A percentile compares a stretch with the other conserved stretches of the same genome.
These are phyloP conservation scores for Arabidopsis suecica DNA, from an alignment of 345 rosid genomes.

Conservation along the genomic window DNA sequence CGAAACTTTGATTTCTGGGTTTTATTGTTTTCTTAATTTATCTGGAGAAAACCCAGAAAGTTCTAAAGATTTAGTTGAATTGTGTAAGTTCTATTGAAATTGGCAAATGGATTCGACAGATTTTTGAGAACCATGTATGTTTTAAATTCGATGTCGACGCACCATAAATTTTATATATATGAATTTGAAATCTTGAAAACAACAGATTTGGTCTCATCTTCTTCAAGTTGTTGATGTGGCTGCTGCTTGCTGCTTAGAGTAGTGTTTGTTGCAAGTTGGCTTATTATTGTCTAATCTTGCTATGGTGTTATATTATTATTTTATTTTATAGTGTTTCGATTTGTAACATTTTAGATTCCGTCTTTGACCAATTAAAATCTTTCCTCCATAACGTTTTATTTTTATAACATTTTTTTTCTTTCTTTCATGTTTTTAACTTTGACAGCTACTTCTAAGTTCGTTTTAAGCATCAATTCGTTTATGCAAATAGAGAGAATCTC, in stretches of 20 bases:
- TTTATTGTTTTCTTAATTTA: not conserved
- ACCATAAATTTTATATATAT: not conserved
- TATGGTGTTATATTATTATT: not conserved
- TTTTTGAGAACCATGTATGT: slow-evolving; percentile 17
- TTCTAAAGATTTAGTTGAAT: slow-evolving; percentile 15
- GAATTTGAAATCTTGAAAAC: not conserved
- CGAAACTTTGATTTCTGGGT: not conserved
- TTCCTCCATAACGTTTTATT: slow-evolving; percentile 8
- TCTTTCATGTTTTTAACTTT: not conserved
- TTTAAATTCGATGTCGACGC: slow-evolving; percentile 29
- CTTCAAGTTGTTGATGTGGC: slow-evolving; percentile 25
- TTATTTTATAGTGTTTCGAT: slow-evolving; percentile 22
- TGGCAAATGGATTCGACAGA: slow-evolving; percentile 11
- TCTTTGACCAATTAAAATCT: slow-evolving; percentile 31
- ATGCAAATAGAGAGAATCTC: slow-evolving; percentile 37
- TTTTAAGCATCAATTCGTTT: slow-evolving; percentile 35
- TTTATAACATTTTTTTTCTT: too few species aligned
- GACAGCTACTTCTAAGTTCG: slow-evolving; percentile 33
- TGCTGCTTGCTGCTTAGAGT: slow-evolving; percentile 14
- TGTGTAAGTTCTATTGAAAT: not conserved
- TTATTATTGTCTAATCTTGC: slow-evolving; percentile 19
- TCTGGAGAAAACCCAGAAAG: slow-evolving; percentile 9
- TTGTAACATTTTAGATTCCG: slow-evolving; percentile 33
- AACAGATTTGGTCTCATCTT: slow-evolving; percentile 25
- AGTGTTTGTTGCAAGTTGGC: slow-evolving; percentile 35